A percentile compares a stretch with the other conserved stretches of the same genome.
Conservation (phyloP, 2,329 filamentous ascomycete species). For the Colletotrichum sp. region DNA sequence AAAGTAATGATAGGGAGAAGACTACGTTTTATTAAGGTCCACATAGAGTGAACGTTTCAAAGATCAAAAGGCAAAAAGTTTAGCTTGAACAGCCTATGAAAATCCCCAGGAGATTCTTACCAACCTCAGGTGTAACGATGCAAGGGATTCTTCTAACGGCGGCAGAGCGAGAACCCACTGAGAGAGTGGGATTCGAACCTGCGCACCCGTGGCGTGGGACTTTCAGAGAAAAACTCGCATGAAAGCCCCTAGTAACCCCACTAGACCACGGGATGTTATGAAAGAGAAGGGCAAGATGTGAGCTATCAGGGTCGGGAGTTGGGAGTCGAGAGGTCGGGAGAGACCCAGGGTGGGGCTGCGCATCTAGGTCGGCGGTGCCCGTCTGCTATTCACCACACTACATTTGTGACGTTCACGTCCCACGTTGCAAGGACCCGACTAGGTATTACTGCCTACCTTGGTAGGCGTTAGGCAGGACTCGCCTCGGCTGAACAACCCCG, state of each 20-base stretch:
- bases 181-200: background rate
- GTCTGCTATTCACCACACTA: background rate
- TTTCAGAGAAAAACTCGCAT: background rate
- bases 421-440: background rate
- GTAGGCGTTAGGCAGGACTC: background rate
- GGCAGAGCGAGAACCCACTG: background rate
- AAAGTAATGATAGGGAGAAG: background rate
- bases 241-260: background rate
- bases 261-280: background rate
- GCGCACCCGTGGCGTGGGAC: background rate
- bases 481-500: background rate
- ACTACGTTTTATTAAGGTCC: background rate
- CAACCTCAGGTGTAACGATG: constrained; percentile 10
- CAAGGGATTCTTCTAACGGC: background rate
- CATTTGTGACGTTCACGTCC: background rate
- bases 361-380: background rate
- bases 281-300: background rate
- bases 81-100: background rate
- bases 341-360: background rate
- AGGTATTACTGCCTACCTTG: background rate
- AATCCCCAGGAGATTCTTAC: constrained; percentile 3
- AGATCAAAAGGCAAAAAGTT: background rate
- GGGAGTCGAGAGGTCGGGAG: background rate
- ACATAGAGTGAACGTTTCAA: background rate
- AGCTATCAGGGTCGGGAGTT: background rate